Conservation (phyloP, 495 filamentous ascomycete genomes). For the Annulohypoxylon nitens region DNA sequence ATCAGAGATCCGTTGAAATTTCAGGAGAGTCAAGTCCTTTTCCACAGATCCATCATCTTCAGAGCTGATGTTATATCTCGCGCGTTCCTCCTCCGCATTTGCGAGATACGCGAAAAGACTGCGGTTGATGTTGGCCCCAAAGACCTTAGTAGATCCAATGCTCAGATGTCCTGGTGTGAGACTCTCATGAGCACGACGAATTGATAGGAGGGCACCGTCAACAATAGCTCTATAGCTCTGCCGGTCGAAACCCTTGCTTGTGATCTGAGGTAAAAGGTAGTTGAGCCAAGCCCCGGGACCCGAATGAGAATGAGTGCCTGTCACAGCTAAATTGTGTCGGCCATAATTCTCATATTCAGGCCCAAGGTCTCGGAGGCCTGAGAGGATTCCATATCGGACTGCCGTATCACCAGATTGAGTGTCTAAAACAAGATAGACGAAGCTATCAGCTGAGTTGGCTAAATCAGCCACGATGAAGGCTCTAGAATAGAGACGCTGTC, state of each 20-base stretch:
- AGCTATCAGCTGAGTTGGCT: constrained; percentile 74
- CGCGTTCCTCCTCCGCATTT: constrained; percentile 85
- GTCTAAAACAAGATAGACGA: constrained; percentile 91
- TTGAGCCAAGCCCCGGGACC: constrained; percentile 96
- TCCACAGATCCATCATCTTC: constrained; percentile 80
- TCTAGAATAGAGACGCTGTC: constrained; percentile 89
- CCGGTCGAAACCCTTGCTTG: constrained; percentile 87
- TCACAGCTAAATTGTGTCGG: constrained; percentile 88
- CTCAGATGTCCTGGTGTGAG: constrained; percentile 78
- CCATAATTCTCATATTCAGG: constrained; percentile 78
- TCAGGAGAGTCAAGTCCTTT: constrained; percentile 85
- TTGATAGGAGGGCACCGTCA: constrained; percentile 84
- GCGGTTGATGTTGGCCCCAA: constrained; percentile 89
- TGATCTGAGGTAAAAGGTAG: constrained; percentile 94
- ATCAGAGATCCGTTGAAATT: constrained; percentile 80
- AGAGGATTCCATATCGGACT: constrained; percentile 84
- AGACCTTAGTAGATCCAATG: constrained; percentile 78
- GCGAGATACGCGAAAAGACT: constrained; percentile 92
- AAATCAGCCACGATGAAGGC: constrained; percentile 88
- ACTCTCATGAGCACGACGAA: constrained; percentile 83
- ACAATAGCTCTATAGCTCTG: constrained; percentile 93
- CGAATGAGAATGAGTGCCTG: constrained; percentile 93
- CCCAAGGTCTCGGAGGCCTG: constrained; percentile 76
- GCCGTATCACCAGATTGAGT: constrained; percentile 93
- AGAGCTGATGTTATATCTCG: constrained; percentile 70